phyloP scores from a whole-genome alignment of 2,329 filamentous ascomycete species.

The Ascosphaera acerosa region DNA sequence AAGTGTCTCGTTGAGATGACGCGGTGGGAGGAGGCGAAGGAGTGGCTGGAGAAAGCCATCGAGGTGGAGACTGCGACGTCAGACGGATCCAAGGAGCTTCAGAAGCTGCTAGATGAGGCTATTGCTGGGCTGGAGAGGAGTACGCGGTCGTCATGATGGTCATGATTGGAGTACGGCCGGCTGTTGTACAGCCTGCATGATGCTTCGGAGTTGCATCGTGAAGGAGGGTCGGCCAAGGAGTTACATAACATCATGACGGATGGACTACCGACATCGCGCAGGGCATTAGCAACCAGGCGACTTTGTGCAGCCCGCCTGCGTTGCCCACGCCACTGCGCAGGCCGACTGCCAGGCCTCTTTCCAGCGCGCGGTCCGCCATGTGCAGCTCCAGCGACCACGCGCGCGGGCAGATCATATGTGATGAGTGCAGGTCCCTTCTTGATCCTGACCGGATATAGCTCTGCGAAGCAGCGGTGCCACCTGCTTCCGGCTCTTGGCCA shows the following conservation, averaged over 20 bases:
- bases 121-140: constrained; percentile 33
- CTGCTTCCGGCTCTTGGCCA: constrained; percentile 35
- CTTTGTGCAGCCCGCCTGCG: no score
- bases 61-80: constrained; percentile 48
- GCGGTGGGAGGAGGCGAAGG: constrained; percentile 51
- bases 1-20: constrained; percentile 82
- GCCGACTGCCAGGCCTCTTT: no score
- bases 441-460: no score
- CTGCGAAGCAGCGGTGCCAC: constrained; percentile 33
- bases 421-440: no score
- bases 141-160: neutral
- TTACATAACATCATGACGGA: neutral
- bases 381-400: no score
- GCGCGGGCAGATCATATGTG: no score
- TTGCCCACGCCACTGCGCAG: no score
- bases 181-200: no score
- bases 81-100: constrained; percentile 26
- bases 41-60: constrained; percentile 50
- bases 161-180: no score
- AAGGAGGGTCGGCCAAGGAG: neutral
- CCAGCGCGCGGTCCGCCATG: no score
- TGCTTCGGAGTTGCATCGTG: neutral
- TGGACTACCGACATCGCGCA: no score
- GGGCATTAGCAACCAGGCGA: no score
- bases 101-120: constrained; percentile 35